Evolutionary conservation across 129 eudicot genomes (phyloP).

Genomic region (Flaveria ramosissima): DNA sequence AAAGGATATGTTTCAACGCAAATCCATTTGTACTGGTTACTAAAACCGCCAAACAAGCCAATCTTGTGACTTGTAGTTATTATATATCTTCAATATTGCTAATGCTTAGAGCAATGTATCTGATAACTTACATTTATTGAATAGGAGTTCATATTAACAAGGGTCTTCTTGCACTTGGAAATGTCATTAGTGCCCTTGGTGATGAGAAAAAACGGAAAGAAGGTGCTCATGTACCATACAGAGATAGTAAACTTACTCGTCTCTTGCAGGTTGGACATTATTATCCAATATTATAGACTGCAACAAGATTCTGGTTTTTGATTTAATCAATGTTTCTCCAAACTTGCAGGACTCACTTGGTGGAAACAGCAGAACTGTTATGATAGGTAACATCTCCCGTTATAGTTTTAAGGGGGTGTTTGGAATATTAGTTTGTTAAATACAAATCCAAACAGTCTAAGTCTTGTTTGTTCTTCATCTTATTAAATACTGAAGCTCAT

Average conservation of each 20-base stretch:
- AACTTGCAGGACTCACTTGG: constrained; percentile 94
- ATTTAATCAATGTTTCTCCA: constrained; percentile 20
- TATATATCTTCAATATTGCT: too few species aligned
- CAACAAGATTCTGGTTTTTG: constrained; percentile 25
- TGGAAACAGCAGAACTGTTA: constrained; percentile 98
- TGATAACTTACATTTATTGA: constrained; percentile 13
- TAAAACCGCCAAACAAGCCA: neutral
- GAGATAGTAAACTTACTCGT: constrained; percentile 98
- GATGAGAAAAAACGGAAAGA: constrained; percentile 98
- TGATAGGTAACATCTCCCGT: constrained; percentile 68
- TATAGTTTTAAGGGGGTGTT: constrained; percentile 11
- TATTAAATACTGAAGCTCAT: constrained; percentile 2
- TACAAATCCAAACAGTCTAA: neutral
- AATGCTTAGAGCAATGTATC: too few species aligned
- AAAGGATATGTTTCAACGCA: neutral
- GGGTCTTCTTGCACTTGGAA: constrained; percentile 99
- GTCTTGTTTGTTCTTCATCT: neutral
- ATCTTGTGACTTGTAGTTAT: too few species aligned
- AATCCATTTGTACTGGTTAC: neutral
- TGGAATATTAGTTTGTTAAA: neutral
- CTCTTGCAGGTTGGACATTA: constrained; percentile 74
- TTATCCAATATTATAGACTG: neutral
- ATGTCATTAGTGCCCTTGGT: constrained; percentile 99
- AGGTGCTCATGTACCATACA: constrained; percentile 93
- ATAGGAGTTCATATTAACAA: constrained; percentile 98